Evolutionary conservation across 2,329 filamentous ascomycete genomes (phyloP), one percentile per base, ranked within the genome.

Genomic region (Fusarium keratoplasticum): DNA sequence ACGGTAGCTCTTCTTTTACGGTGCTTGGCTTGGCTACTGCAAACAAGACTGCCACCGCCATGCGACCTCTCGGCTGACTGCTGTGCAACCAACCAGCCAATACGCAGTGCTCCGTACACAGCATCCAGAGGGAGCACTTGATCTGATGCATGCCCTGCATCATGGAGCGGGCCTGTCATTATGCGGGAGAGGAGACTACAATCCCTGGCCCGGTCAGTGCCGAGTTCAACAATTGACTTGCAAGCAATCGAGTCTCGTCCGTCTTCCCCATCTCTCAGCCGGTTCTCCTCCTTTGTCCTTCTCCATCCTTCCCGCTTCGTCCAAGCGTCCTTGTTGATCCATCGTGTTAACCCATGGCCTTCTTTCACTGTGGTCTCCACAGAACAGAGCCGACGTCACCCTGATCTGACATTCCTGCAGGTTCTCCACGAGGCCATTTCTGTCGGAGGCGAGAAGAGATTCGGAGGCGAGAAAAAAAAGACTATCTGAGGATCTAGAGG

Each of bases 141-240:
- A 52, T 52, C 47, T 52, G 40, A 61, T 44, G 58, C 59, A 61
- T 36, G 60, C 29, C 38, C 40, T 66, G 64, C 57, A 54, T 52
- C 57, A 60, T 27, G 29, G 33, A 66, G 35, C 18, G 31, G 57
- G 44, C 55, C 38, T 61, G 55, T 61, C 18, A 33, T 33, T 29
- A 38, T 68, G 29, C 57, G 66, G 57, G 31, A 61, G 59, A 38
- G 11, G 33, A 6, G 13, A 29, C 22, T 29, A 52, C 27, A 55
- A 29, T 33, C 68, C 66, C 58, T 69, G 61, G 60, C 50, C 69
- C 69, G 57, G 68, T 33, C 61, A 29, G 38, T 64, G 57, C 61
- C 65, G 61, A 61, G 20, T 67, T 50, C 38, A 50, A 64, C 67
- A 66, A 33, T 38, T 31, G 35, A 60, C 35, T 60, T 38, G 38